Base-by-base conservation (phyloP, 192 early-diverging fungal species). In the Backusella tarrabulga region DNA sequence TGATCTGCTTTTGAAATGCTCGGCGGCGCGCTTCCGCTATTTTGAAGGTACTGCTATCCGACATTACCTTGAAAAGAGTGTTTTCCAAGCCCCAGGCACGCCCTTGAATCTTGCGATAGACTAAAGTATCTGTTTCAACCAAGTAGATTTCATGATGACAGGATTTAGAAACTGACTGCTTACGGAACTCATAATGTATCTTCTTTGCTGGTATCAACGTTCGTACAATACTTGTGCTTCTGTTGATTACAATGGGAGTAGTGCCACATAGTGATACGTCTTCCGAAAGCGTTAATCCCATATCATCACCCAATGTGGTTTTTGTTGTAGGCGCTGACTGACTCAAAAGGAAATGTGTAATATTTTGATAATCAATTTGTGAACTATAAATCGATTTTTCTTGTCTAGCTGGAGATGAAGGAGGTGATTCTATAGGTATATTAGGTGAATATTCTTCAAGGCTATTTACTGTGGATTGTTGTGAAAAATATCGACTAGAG, bases 21-120 rank as follows among this genome's bases (percentile, higher is more conserved):
- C 73, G 42, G 36, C 82, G 67, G n/a, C 79, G 54, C 0, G 79
- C 72, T 67, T 80, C 79, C 8, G 82, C 82, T 17, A 82, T 70
- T 1, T 67, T 78, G 8, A 72, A 32, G 6, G 34, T 41, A 17
- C 23, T 32, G 19, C 50, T 46, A 44, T 74, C 72, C 3, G 44
- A 35, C 9, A 21, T 26, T 11, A 46, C 29, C 8, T 60, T 56
- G 44, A 50, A 79, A 2, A 83, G 63, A 6, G 70, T 71, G 44
- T 77, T 83, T 68, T 83, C 79, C 35, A 80, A 83, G 23, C 82
- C 82, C 78, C 79, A 83, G 21, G 67, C 32, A 67, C 77, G 76
- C 5, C 76, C 44, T 40, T 83, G 82, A 4, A 77, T 67, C 50
- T 83, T 83, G 15, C 76, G 72, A 34, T 77, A 83, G 41, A 60